Conservation (phyloP, 225 moss, liverwort and hornwort species). For the Anthoceros angustus region DNA sequence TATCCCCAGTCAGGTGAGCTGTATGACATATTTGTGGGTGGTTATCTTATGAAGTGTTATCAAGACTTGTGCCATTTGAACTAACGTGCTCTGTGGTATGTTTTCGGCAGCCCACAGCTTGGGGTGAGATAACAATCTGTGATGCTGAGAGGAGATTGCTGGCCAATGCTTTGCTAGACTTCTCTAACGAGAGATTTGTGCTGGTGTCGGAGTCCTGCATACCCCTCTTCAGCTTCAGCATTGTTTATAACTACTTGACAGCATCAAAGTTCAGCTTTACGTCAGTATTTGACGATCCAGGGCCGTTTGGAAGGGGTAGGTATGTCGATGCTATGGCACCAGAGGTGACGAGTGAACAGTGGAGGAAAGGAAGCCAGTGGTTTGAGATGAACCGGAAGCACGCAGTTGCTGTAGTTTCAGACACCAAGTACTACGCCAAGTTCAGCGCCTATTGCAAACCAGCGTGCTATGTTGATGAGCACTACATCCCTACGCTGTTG, state of each 20-base stretch:
- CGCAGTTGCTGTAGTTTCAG: constrained; percentile 26
- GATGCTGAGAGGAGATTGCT: constrained; percentile 41
- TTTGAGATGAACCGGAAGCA: constrained; percentile 34
- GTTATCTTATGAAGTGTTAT: background rate
- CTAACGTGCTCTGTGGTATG: background rate
- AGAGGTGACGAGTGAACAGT: constrained; percentile 21
- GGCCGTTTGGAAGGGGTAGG: constrained; percentile 34
- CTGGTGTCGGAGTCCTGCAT: constrained; percentile 34
- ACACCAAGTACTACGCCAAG: constrained; percentile 27
- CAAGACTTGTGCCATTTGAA: background rate
- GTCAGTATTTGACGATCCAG: constrained; percentile 28
- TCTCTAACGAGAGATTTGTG: constrained; percentile 30
- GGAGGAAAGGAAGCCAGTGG: constrained; percentile 44
- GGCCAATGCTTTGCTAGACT: constrained; percentile 35
- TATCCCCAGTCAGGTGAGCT: background rate
- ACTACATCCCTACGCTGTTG: constrained; percentile 38
- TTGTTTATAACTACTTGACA: constrained; percentile 17
- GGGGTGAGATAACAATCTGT: constrained; percentile 38
- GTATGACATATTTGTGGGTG: background rate
- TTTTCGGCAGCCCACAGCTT: constrained; percentile 17
- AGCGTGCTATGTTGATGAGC: constrained; percentile 40
- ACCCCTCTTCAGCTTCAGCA: constrained; percentile 24
- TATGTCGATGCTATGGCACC: constrained; percentile 21
- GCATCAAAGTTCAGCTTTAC: constrained; percentile 18
- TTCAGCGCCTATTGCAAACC: constrained; percentile 35